Percentiles rank a stretch among this genome's conserved stretches.
Conservation (phyloP, 768 basidiomycete species). For the Saitozyma sp. region DNA sequence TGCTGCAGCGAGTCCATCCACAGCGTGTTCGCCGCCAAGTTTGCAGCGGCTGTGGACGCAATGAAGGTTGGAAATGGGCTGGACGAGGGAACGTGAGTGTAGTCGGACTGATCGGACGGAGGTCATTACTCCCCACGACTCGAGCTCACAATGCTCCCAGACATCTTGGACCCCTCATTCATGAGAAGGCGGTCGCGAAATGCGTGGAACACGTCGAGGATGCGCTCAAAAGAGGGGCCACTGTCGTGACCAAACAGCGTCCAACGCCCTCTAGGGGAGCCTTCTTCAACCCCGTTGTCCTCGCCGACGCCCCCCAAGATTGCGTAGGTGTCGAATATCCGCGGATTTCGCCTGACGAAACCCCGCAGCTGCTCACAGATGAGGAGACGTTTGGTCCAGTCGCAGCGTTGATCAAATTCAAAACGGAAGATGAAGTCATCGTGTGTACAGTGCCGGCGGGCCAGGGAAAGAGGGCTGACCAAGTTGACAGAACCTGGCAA, state of each 20-base stretch:
- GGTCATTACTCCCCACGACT: neutral
- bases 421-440: constrained; percentile 91
- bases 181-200: no score
- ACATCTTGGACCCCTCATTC: no score
- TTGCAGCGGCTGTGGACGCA: constrained; percentile 63
- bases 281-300: constrained; percentile 68
- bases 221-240: constrained; percentile 79
- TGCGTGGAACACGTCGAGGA: constrained; percentile 71
- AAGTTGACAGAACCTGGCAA: neutral
- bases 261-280: constrained; percentile 61
- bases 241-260: constrained; percentile 78
- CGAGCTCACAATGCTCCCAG: no score
- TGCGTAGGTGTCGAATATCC: constrained; percentile 53
- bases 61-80: constrained; percentile 85
- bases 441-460: constrained; percentile 10
- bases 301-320: constrained; percentile 72
- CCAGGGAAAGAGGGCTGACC: neutral
- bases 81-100: constrained; percentile 65
- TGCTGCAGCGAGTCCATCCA: constrained; percentile 65
- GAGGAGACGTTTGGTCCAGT: constrained; percentile 93
- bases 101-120: neutral
- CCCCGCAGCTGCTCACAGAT: constrained; percentile 57
- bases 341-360: constrained; percentile 1
- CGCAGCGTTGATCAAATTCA: constrained; percentile 70
- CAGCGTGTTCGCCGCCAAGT: constrained; percentile 83